A percentile compares a stretch with the other conserved stretches of the same genome.
Evolutionary conservation across 2,329 filamentous ascomycete species (phyloP).

Genomic region (Calonectria ilicicola): DNA sequence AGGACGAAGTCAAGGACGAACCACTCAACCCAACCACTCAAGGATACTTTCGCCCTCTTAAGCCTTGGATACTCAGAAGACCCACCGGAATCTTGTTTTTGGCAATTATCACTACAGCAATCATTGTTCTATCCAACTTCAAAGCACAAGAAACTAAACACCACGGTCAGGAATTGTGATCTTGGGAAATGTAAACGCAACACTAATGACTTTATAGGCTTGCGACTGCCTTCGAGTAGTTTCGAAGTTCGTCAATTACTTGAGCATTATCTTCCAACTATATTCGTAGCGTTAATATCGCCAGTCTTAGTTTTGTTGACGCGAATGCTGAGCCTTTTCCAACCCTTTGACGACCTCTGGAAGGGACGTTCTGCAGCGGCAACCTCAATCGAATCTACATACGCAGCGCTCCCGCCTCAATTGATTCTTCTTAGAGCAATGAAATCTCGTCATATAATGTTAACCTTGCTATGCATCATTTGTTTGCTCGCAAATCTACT

Average conservation of each 20-base stretch:
- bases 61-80: not conserved
- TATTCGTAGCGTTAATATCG: conserved; percentile 1
- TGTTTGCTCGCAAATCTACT: conserved; percentile 3
- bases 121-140: not conserved
- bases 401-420: conserved; percentile 15
- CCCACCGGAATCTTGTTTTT: not conserved
- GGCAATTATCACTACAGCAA: not conserved
- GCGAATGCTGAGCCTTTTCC: conserved; percentile 3
- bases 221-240: not conserved
- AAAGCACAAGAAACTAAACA: not conserved
- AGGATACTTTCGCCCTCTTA: not conserved
- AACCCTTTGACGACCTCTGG: conserved; percentile 15
- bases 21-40: not conserved
- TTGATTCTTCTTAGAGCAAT: not conserved
- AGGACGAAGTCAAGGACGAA: not conserved
- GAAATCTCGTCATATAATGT: not conserved
- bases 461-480: not conserved
- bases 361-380: not conserved
- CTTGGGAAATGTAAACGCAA: too few relatives aligned
- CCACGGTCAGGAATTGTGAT: not conserved
- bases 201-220: not conserved
- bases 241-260: conserved; percentile 13
- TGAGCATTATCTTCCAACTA: conserved; percentile 13
- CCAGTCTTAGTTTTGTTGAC: conserved; percentile 9
- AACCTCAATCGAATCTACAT: not conserved